Percentiles rank a stretch among this genome's conserved stretches.
phyloP scores from a whole-genome alignment of 2,329 filamentous ascomycete species.

The Hymenotorrendiella dingleyae region DNA sequence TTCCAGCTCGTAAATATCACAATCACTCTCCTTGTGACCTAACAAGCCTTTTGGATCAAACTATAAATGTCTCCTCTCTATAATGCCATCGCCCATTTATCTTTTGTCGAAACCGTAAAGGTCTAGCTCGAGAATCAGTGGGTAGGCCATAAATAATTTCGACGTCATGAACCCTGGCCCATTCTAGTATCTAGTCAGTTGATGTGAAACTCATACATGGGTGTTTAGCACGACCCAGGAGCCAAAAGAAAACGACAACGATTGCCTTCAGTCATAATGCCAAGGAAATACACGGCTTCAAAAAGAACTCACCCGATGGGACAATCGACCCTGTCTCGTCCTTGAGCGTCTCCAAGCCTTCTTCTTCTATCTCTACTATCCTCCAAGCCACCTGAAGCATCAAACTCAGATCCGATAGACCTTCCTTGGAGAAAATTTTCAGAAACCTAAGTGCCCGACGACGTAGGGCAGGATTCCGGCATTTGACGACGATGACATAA shows the following conservation, averaged over 20 bases:
- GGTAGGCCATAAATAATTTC: no score
- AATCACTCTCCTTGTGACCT: no score
- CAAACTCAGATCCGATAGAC: neutral
- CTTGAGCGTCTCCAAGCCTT: neutral
- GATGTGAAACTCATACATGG: no score
- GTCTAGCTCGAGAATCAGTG: neutral
- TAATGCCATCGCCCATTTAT: neutral
- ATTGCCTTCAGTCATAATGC: no score
- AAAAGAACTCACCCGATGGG: no score
- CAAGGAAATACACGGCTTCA: no score
- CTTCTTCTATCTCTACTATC: neutral
- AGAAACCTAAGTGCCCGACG: neutral
- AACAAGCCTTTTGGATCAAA: no score
- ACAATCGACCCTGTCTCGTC: neutral
- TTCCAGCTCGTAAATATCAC: no score
- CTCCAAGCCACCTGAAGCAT: neutral
- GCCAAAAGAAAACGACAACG: no score
- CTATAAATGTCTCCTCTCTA: neutral
- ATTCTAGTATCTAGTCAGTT: no score
- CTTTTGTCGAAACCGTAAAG: neutral
- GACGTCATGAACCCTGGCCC: neutral
- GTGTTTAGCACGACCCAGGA: no score
- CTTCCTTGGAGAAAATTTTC: neutral
- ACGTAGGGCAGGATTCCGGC: neutral
- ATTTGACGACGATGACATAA: neutral